A percentile compares a stretch with the other conserved stretches of the same genome.
Evolutionary conservation across 148 eudicot genomes (phyloP).

Genomic region (Fagopyrum esculentum): DNA sequence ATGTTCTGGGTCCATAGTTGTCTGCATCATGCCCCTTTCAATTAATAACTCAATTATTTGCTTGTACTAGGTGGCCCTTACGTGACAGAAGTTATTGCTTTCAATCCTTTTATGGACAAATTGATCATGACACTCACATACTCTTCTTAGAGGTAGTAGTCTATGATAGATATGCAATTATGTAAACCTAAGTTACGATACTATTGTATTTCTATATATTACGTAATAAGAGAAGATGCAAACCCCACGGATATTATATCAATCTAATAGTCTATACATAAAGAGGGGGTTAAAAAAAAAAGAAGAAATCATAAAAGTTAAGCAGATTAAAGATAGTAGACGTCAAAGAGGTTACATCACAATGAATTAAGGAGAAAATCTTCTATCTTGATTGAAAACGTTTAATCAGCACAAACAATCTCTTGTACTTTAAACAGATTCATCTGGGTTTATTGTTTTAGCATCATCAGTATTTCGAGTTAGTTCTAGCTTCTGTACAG

Average conservation of each 20-base stretch:
- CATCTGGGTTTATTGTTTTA: conserved; percentile 3
- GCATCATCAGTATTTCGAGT: not conserved
- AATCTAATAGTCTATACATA: too few relatives aligned
- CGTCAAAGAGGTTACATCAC: not conserved
- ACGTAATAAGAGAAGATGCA: too few relatives aligned
- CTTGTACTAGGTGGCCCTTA: not conserved
- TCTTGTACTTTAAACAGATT: conserved; percentile 3
- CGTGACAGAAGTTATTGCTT: not conserved
- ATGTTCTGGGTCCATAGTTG: not conserved
- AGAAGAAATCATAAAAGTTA: too few relatives aligned
- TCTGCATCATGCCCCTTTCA: not conserved
- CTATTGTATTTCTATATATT: too few relatives aligned
- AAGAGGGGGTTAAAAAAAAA: too few relatives aligned
- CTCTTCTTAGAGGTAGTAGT: not conserved
- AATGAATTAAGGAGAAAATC: not conserved
- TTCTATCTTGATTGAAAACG: not conserved
- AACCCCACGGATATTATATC: too few relatives aligned
- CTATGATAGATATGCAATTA: too few relatives aligned
- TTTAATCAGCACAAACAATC: not conserved
- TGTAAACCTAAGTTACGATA: too few relatives aligned
- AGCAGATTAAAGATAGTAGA: not conserved
- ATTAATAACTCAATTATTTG: not conserved
- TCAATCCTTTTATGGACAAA: not conserved
- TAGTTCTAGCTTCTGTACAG: not conserved
- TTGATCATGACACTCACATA: not conserved